Evolutionary conservation across 306 rosid genomes (phyloP).

Genomic region (Trifolium subterraneum): DNA sequence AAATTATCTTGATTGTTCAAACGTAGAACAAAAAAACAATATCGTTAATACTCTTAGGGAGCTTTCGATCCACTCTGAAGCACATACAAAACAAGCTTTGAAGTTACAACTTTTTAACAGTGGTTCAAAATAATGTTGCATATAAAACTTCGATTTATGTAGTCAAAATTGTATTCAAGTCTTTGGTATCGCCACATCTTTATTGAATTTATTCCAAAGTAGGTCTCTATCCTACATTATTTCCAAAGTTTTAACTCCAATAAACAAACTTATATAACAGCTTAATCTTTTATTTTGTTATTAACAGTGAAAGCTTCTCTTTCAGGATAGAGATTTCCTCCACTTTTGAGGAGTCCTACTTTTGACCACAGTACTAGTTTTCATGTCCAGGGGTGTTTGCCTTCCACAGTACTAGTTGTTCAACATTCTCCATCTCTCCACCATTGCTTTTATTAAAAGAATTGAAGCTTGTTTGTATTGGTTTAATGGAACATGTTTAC

Average conservation of each 20-base stretch:
- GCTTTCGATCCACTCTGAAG: background rate
- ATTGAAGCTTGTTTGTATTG: too few relatives aligned
- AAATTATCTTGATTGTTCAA: conserved; percentile 9
- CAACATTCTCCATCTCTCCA: conserved; percentile 40
- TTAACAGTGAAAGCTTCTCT: background rate
- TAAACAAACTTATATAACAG: conserved; percentile 8
- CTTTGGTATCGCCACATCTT: background rate
- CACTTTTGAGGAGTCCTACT: conserved; percentile 62
- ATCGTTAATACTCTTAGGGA: background rate
- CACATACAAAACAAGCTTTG: background rate
- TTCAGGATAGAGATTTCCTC: conserved; percentile 83
- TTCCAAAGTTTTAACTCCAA: conserved; percentile 22
- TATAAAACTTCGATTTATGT: background rate
- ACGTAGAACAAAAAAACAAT: background rate
- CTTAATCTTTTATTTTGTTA: conserved; percentile 5
- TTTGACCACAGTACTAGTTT: conserved; percentile 55
- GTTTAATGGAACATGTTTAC: too few relatives aligned
- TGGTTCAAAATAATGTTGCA: background rate
- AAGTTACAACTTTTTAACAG: too few relatives aligned
- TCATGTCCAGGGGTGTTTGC: conserved; percentile 68
- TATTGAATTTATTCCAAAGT: conserved; percentile 37
- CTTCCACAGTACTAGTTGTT: conserved; percentile 44
- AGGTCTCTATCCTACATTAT: conserved; percentile 35
- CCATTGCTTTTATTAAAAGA: conserved; percentile 47
- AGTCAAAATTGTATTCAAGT: background rate